These are phyloP conservation scores for Chaetoceros tenuissimus DNA, from an alignment of 108 stramenopile genomes.

Conservation along the genomic window DNA sequence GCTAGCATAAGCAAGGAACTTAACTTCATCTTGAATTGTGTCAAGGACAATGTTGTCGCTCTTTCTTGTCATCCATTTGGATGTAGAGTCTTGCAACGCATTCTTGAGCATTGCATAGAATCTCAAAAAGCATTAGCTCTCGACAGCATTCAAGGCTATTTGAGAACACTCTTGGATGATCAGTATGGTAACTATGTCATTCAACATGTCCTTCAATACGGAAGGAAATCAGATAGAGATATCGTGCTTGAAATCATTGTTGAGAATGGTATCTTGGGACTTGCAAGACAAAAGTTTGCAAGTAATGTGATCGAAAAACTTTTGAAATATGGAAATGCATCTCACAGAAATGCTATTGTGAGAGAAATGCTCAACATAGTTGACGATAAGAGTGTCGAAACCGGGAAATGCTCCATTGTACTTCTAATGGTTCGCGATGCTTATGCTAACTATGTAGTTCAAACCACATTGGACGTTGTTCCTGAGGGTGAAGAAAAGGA, in stretches of 20 bases:
- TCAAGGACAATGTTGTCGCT: conserved; percentile 69
- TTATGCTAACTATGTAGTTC: conserved; percentile 93
- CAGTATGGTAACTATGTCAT: conserved; percentile 91
- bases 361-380: conserved; percentile 71
- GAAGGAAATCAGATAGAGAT: conserved; percentile 70
- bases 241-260: conserved; percentile 68
- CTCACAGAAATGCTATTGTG: conserved; percentile 69
- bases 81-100: conserved; percentile 93
- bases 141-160: conserved; percentile 48
- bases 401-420: conserved; percentile 56
- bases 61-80: conserved; percentile 94
- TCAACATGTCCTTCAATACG: conserved; percentile 87
- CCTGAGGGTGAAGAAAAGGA: conserved; percentile 64
- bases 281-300: conserved; percentile 96
- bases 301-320: conserved; percentile 96
- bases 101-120: conserved; percentile 90
- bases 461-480: conserved; percentile 79
- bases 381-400: conserved; percentile 17
- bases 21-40: conserved; percentile 89
- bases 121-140: conserved; percentile 56
- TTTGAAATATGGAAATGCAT: conserved; percentile 82
- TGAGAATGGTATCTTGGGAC: conserved; percentile 66
- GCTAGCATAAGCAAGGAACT: conserved; percentile 55
- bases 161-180: conserved; percentile 68
- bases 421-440: conserved; percentile 93